These are phyloP conservation scores for Heritiera fomes DNA, from an alignment of 345 rosid genomes.

Conservation along the genomic window DNA sequence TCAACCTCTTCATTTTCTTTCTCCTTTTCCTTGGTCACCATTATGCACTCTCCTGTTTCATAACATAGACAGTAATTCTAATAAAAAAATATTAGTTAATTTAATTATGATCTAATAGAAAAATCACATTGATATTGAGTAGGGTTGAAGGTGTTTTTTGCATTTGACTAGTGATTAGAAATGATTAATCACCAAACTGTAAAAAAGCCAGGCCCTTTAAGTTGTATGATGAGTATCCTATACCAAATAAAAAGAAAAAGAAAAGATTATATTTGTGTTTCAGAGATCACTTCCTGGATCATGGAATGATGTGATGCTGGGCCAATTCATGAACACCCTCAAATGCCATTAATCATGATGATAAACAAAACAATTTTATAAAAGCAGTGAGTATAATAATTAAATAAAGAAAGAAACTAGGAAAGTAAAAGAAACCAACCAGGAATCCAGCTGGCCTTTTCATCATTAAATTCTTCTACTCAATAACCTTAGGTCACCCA, in stretches of 20 bases:
- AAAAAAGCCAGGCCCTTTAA: neutral
- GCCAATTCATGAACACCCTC: neutral
- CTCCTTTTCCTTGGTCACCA: neutral
- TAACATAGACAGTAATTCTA: no score
- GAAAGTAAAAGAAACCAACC: neutral
- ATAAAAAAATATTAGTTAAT: no score
- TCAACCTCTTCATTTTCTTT: no score
- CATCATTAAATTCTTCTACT: neutral
- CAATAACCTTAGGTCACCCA: conserved; percentile 9
- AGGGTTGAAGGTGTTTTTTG: neutral
- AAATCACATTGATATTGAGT: neutral
- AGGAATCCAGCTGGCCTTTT: conserved; percentile 6
- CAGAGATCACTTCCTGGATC: neutral
- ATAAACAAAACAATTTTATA: neutral
- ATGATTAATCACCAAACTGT: conserved; percentile 4
- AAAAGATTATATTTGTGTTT: neutral
- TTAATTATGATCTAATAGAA: no score
- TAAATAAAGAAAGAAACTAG: neutral
- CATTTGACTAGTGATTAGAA: neutral
- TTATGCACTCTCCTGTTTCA: neutral
- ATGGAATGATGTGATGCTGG: neutral
- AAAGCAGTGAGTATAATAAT: neutral
- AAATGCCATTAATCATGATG: neutral
- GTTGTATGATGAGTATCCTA: neutral
- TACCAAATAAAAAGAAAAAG: neutral